Percentiles rank a stretch among this genome's conserved stretches.
phyloP scores from a whole-genome alignment of 805 yeast genomes.

The Gaillardinia entomophila region DNA sequence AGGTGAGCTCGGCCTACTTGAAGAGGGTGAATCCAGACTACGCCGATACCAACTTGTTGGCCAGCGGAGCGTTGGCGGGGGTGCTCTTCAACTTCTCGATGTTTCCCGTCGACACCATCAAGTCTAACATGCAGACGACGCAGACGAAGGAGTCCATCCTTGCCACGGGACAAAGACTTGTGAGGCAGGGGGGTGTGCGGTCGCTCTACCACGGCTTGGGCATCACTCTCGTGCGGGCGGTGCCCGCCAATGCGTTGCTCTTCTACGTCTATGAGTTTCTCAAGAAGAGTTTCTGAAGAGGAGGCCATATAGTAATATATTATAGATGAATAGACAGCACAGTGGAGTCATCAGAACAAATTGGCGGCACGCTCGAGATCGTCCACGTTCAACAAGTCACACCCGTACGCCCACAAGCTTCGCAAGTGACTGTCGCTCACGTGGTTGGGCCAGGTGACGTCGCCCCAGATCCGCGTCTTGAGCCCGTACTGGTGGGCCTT shows the following conservation, averaged over 20 bases:
- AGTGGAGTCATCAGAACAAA: constrained; percentile 6
- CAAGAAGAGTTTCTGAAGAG: no score
- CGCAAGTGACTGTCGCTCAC: constrained; percentile 43
- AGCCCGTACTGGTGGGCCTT: constrained; percentile 47
- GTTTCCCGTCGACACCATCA: constrained; percentile 88
- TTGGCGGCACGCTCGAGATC: constrained; percentile 41
- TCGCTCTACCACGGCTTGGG: constrained; percentile 84
- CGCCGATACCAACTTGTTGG: constrained; percentile 49
- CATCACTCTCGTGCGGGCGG: constrained; percentile 72
- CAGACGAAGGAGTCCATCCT: constrained; percentile 20
- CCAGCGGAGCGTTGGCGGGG: constrained; percentile 87
- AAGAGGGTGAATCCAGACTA: constrained; percentile 13
- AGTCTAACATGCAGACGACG: constrained; percentile 74
- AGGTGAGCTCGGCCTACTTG: constrained; percentile 40
- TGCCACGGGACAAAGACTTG: constrained; percentile 27
- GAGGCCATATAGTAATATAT: no score
- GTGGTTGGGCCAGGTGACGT: constrained; percentile 57
- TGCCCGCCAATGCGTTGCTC: constrained; percentile 86
- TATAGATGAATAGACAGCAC: no score
- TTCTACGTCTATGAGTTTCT: constrained; percentile 73
- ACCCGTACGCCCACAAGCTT: constrained; percentile 41
- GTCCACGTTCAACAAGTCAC: constrained; percentile 61
- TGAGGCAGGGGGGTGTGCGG: constrained; percentile 50
- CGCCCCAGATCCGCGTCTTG: constrained; percentile 66
- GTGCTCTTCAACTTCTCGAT: constrained; percentile 70